Base-by-base conservation (phyloP, 148 eudicot species). In the Rhododendron molle region DNA sequence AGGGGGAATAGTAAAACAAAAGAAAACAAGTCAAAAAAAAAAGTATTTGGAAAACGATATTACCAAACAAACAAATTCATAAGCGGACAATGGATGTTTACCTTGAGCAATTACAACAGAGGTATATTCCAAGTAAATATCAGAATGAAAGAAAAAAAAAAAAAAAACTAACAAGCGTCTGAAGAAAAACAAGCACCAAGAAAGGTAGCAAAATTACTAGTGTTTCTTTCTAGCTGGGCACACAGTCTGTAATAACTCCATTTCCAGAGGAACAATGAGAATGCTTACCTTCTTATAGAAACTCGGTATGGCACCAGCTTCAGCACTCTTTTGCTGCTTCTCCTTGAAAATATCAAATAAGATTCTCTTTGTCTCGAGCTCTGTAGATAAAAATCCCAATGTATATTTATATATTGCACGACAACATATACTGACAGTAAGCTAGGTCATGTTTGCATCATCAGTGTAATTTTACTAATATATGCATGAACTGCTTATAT, bases 301-400 rank as follows among this genome's bases (percentile, higher is more conserved):
- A 87, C 96, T 94, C 14, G 99, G 99, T 56, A 97, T 93, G 62
- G 93, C 83, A 73, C 99, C 96, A 77, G 95, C 94, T 89, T 93
- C 98, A 86, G 98, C 94, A 89, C 93, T 94, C 93, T 95, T 97
- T 83, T 94, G 99, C 83, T 95, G 98, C 94, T 97, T 97, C 86
- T 95, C 99, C 84, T 97, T 97, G 81, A 95, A 97, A 67, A 97
- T 97, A 89, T 97, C 99, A 78, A 97, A 95, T 93, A 97, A 92
- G 26, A 97, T 97, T 89, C 94, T 93, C 88, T 97, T 95, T 44
- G 98, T 97, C 91, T 97, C 99, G 82, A 97, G 98, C 89, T 97
- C 99, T 97, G 90, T 46, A 91, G 85, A 72, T n/a, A 8, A 85
- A 82, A 85, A 54, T 28, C 32, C 62, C 34, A 60, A 84, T 44